These are phyloP conservation scores for Cruciata laevipes DNA, from an alignment of 257 asterid genomes.

Conservation along the genomic window DNA sequence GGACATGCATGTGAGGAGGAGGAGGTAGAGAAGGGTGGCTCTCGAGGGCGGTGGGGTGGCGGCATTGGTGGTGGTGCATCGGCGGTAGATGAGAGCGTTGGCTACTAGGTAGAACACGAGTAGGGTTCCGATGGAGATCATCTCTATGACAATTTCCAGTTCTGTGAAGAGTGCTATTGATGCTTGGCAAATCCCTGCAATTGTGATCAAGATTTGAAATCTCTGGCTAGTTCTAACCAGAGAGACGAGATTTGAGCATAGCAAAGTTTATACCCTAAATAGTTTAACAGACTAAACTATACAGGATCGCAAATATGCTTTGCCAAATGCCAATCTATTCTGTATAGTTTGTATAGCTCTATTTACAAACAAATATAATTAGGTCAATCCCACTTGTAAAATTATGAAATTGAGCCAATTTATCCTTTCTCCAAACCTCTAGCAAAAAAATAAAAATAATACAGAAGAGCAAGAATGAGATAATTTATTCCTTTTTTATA, in stretches of 20 bases:
- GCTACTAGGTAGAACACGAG: slow-evolving; percentile 39
- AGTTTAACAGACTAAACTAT: too few relatives aligned
- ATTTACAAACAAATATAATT: too few relatives aligned
- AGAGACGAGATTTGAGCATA: not conserved
- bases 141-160: slow-evolving; percentile 33
- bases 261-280: too few relatives aligned
- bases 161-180: slow-evolving; percentile 43
- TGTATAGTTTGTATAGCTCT: too few relatives aligned
- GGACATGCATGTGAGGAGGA: slow-evolving; percentile 25
- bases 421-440: too few relatives aligned
- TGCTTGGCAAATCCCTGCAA: slow-evolving; percentile 36
- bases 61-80: slow-evolving; percentile 15
- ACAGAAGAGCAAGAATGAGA: too few relatives aligned
- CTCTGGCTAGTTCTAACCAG: not conserved
- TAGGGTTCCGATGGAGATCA: slow-evolving; percentile 39
- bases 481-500: too few relatives aligned
- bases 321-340: too few relatives aligned
- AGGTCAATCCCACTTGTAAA: too few relatives aligned
- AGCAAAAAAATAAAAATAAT: too few relatives aligned
- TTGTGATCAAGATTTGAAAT: not conserved
- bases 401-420: too few relatives aligned
- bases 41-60: slow-evolving; percentile 7
- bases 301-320: too few relatives aligned
- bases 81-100: slow-evolving; percentile 30
- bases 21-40: slow-evolving; percentile 24